phyloP scores from a whole-genome alignment of 371 early-diverging fungal genomes.

The Syncephalastrum sp. region DNA sequence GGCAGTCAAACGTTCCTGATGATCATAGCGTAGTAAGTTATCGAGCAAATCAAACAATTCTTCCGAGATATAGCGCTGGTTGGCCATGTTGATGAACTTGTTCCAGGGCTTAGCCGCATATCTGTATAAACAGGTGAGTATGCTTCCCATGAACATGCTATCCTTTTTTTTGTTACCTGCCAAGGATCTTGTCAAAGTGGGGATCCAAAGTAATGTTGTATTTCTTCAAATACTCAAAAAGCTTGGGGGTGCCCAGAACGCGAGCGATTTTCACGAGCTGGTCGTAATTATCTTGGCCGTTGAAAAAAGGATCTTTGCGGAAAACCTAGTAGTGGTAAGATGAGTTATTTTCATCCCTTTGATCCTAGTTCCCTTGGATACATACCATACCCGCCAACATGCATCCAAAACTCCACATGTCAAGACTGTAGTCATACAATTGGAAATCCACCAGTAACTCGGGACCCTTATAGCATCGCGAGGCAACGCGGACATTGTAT shows the following conservation, averaged over 20 bases:
- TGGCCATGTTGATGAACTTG: constrained; percentile 87
- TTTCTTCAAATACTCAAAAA: constrained; percentile 90
- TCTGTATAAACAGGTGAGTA: not conserved
- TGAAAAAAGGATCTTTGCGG: constrained; percentile 99
- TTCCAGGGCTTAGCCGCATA: constrained; percentile 95
- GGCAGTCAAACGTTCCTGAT: constrained; percentile 95
- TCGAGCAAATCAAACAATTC: constrained; percentile 96
- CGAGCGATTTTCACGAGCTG: constrained; percentile 98
- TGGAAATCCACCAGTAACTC: constrained; percentile 98
- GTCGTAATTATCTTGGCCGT: constrained; percentile 97
- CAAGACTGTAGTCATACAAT: constrained; percentile 98
- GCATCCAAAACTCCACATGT: constrained; percentile 99
- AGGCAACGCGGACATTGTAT: constrained; percentile 99
- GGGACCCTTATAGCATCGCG: constrained; percentile 99
- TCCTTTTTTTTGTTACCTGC: constrained; percentile 32
- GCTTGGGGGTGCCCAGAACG: constrained; percentile 93
- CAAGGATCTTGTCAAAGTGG: constrained; percentile 82
- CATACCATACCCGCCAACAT: constrained; percentile 97
- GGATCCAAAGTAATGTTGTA: constrained; percentile 91
- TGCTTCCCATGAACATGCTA: too few species aligned
- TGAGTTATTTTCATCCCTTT: too few species aligned
- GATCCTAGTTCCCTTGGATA: not conserved
- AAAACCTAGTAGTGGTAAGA: constrained; percentile 62
- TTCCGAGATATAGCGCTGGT: constrained; percentile 85
- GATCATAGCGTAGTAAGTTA: constrained; percentile 94